These are phyloP conservation scores for Yamadazyma siamensis DNA, from an alignment of 1,139 yeast species.

Conservation along the genomic window DNA sequence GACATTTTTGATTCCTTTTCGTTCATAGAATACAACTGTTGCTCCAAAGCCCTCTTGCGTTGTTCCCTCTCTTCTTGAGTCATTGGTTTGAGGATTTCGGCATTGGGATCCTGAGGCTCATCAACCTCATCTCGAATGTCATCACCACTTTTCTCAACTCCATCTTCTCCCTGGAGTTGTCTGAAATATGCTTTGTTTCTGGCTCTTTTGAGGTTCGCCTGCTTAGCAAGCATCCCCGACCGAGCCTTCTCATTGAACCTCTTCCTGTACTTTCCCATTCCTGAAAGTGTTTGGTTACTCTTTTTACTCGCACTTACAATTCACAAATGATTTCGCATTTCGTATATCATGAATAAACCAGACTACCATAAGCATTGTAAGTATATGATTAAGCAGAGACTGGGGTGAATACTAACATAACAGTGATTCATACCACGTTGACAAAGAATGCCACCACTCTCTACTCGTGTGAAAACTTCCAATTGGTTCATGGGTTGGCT, in stretches of 20 bases:
- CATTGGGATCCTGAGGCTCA: constrained; percentile 46
- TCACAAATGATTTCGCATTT: too few relatives aligned
- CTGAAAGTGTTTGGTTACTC: constrained; percentile 1
- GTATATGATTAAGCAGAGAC: too few relatives aligned
- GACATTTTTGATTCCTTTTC: constrained; percentile 66
- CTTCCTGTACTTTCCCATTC: constrained; percentile 78
- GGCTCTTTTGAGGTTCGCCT: constrained; percentile 62
- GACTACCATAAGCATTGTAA: constrained; percentile 32
- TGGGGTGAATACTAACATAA: too few relatives aligned
- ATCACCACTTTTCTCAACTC: too few relatives aligned
- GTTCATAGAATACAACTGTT: constrained; percentile 52
- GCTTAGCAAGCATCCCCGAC: constrained; percentile 79
- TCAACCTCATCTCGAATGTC: too few relatives aligned
- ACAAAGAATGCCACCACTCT: constrained; percentile 55
- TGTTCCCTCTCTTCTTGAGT: constrained; percentile 57
- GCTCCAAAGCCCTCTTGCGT: constrained; percentile 63
- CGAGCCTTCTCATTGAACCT: constrained; percentile 86
- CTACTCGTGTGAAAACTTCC: constrained; percentile 51
- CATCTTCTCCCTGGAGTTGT: constrained; percentile 35
- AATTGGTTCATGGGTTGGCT: constrained; percentile 32
- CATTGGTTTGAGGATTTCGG: constrained; percentile 52
- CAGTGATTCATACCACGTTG: constrained; percentile 44
- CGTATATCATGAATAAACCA: constrained; percentile 17
- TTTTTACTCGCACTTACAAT: not conserved
- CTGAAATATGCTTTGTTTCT: constrained; percentile 66